Conservation (phyloP, 106 monocot species). For the Dendrobium huoshanense region DNA sequence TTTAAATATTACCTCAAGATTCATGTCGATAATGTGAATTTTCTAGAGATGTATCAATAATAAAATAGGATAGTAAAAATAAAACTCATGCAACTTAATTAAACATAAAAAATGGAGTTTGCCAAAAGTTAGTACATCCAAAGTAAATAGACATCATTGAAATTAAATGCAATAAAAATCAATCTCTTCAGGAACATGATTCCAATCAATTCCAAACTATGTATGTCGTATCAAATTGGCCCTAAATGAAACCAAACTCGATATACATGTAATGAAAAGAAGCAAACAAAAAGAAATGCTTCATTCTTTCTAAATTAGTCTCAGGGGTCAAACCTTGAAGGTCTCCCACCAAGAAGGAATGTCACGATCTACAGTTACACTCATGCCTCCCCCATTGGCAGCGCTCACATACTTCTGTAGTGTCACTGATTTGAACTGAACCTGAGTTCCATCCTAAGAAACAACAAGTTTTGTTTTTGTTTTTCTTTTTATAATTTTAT, state of each 20-base stretch:
- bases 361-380: conserved; percentile 58
- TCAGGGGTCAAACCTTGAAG: conserved; percentile 42
- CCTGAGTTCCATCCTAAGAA: conserved; percentile 72
- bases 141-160: too few species aligned
- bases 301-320: background rate
- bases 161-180: background rate
- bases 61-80: too few species aligned
- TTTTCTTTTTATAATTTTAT: too few species aligned
- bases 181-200: background rate
- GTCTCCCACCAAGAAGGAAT: conserved; percentile 71
- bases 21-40: too few species aligned
- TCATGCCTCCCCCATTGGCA: conserved; percentile 45
- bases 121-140: too few species aligned
- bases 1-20: too few species aligned
- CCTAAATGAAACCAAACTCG: background rate
- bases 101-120: too few species aligned
- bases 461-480: background rate
- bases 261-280: background rate
- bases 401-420: conserved; percentile 70
- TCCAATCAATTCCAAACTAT: background rate
- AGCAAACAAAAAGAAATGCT: background rate
- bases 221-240: background rate
- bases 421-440: conserved; percentile 57
- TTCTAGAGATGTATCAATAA: too few species aligned
- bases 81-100: too few species aligned